A percentile compares a stretch with the other conserved stretches of the same genome.
Evolutionary conservation across 495 filamentous ascomycete species (phyloP).

Genomic region (Aspergillus avenaceus): DNA sequence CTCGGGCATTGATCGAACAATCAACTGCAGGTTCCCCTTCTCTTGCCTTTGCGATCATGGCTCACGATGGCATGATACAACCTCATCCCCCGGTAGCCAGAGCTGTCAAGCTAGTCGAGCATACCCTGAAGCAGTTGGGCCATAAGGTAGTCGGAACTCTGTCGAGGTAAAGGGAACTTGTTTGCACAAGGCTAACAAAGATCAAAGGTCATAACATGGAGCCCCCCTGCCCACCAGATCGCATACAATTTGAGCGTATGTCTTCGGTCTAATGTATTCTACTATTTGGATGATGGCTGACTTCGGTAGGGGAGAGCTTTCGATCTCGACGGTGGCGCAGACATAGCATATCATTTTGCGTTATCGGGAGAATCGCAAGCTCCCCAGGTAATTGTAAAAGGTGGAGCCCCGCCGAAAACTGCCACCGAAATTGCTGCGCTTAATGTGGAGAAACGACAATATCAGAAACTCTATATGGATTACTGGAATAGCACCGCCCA

Average conservation of each 20-base stretch:
- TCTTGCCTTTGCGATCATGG: conserved; percentile 52
- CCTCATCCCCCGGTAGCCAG: conserved; percentile 53
- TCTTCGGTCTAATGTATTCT: neutral
- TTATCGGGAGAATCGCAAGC: conserved; percentile 53
- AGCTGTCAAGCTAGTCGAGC: conserved; percentile 48
- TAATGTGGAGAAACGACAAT: conserved; percentile 56
- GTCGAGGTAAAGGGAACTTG: neutral
- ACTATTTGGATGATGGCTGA: neutral
- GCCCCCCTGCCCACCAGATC: conserved; percentile 46
- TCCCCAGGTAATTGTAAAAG: conserved; percentile 30
- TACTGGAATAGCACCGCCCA: conserved; percentile 62
- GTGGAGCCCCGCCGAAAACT: conserved; percentile 24
- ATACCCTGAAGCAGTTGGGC: conserved; percentile 47
- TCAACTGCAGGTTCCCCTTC: conserved; percentile 21
- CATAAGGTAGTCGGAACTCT: conserved; percentile 38
- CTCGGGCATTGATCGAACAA: conserved; percentile 36
- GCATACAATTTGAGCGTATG: conserved; percentile 30
- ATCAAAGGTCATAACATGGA: conserved; percentile 52
- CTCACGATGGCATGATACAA: conserved; percentile 43
- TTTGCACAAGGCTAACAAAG: neutral
- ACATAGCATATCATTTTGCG: conserved; percentile 41
- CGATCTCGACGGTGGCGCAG: conserved; percentile 48
- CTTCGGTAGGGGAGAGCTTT: conserved; percentile 18
- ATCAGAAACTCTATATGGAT: conserved; percentile 62
- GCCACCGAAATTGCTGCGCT: conserved; percentile 47